Base-by-base conservation (phyloP, 2,329 filamentous ascomycete species). In the Sphaerulina musiva region DNA sequence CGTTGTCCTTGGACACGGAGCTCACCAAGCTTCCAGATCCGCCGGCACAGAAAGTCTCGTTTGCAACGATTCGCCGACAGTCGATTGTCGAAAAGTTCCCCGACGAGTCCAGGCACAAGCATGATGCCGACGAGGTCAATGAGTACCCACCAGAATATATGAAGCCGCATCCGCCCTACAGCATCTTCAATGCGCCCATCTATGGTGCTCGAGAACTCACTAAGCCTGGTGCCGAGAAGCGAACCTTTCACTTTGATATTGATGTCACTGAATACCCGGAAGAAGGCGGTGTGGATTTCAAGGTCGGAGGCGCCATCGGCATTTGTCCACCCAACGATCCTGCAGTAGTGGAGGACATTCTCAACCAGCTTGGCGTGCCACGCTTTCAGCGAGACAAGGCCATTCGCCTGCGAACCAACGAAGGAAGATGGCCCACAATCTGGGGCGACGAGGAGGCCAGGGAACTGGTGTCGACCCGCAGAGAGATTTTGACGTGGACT, bases 221-320 rank as follows among this genome's bases (percentile, higher is more conserved):
- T 10, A 86, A 83, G 68, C 78, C 82, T 23, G 92, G 92, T 20
- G 93, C 93, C 4, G 89, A 95, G 77, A 98, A 98, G 81, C 82
- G 92, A 57, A 98, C 93, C 0, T 95, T 92, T 70, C 93, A 98
- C 72, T 97, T 97, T 66, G 93, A 97, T 66, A 82, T 98, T 43
- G 93, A 98, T 66, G 86, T 98, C 47, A 96, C 92, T 46, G 86
- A 95, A 69, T 98, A 98, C 65, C 90, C 93, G 0, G 80, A 83
- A 17, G 89, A 95, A 73, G 79, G 80, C 53, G 86, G 87, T 51
- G 83, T 91, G 4, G 93, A 97, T 68, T 98, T 97, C 78, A 91
- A 92, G 68, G 93, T 98, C 14, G 93, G 93, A 54, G 93, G 93
- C 51, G 93, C 93, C 50, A 92, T 98, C 70, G 93, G 93, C 39